Base-by-base conservation (phyloP, 352 stramenopile genomes). In the Phytophthora sojae region DNA sequence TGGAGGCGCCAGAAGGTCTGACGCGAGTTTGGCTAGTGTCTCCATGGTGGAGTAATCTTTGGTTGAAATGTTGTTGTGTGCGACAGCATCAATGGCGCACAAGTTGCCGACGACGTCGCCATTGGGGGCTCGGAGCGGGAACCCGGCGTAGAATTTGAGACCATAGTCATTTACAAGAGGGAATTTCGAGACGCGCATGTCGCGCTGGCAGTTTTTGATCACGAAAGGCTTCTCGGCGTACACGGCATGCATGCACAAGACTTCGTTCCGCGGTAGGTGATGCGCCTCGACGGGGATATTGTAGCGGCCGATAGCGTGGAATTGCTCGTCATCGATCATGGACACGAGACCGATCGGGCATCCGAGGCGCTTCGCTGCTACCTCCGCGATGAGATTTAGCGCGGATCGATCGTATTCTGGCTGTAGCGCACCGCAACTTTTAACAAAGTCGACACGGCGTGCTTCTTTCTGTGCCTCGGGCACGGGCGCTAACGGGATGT, bases 1-100 rank as follows among this genome's bases (percentile, higher is more conserved):
- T 8, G 29, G 29, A 4, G 29, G 5, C 29, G 8, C 29, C 29
- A 32, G 29, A 32, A 91, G 67, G 4, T 90, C 78, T 0, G 78
- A 76, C 1, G 81, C 81, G n/a, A 91, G 71, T 51, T 89, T 82
- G 35, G 71, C 69, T 15, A 91, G 76, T 59, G 73, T 77, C 59
- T 89, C 68, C 83, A 90, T 90, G 4, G 81, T 91, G 25, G 81
- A 80, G 57, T 90, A 91, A 55, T 91, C 80, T 61, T 87, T 88
- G 32, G 81, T 86, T 1, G 80, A 79, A 61, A 91, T 86, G 70
- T 84, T 80, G 55, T 81, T 72, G 61, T 89, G 81, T 7, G 81
- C 69, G 17, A 67, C 55, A 4, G 63, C 61, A 47, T 91, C 83
- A 6, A 67, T 73, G 6, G 80, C 58, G 49, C 81, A 88, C 15